phyloP scores from a whole-genome alignment of 192 early-diverging fungal species.

The Geranomyces michiganensis region DNA sequence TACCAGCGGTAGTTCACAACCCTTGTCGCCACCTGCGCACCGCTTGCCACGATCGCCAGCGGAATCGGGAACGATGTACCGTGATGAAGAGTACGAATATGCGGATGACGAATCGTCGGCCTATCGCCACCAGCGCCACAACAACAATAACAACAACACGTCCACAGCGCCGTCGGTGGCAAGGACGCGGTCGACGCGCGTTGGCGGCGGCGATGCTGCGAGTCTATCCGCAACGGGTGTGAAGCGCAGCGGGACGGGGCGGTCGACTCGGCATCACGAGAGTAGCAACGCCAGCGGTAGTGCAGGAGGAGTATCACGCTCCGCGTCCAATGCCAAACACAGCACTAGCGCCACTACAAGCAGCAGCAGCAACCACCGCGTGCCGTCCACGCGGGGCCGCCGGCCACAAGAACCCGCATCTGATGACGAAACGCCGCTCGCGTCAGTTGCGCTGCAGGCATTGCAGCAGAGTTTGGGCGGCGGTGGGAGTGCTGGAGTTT shows the following conservation, averaged over 20 bases:
- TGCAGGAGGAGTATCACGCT: too few species aligned
- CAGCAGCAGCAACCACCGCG: not conserved
- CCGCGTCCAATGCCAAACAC: too few species aligned
- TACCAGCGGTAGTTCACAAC: not conserved
- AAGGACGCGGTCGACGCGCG: not conserved
- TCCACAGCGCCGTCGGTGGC: not conserved
- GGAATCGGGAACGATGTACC: too few species aligned
- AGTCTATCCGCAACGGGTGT: not conserved
- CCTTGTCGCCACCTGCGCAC: not conserved
- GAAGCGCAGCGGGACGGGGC: not conserved
- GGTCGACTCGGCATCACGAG: slow-evolving; percentile 10
- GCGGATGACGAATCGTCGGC: too few species aligned
- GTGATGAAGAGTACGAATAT: too few species aligned
- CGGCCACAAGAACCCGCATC: not conserved
- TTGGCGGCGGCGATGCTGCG: too few species aligned
- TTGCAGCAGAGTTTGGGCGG: slow-evolving; percentile 23
- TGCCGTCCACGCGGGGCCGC: not conserved
- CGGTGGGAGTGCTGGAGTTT: not conserved
- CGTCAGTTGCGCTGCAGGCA: slow-evolving; percentile 28
- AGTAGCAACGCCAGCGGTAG: not conserved
- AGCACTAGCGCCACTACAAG: too few species aligned
- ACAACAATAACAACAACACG: not conserved
- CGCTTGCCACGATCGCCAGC: too few species aligned
- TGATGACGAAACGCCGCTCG: slow-evolving; percentile 29
- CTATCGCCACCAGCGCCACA: not conserved